phyloP scores from a whole-genome alignment of 2,329 filamentous ascomycete genomes.

The Fusarium secorum region DNA sequence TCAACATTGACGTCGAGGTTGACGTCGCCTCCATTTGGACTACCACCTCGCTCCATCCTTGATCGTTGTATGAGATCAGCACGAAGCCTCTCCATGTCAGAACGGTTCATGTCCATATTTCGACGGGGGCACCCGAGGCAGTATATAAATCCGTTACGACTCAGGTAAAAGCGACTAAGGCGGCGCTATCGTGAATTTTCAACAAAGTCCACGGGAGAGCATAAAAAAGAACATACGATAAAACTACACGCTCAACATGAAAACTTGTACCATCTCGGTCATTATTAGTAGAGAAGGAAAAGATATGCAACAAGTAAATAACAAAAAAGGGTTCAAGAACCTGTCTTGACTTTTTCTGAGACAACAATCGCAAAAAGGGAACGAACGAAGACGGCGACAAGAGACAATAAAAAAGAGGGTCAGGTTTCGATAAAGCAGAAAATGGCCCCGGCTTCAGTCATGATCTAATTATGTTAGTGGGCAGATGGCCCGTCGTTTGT shows the following conservation, averaged over 20 bases:
- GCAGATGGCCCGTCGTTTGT: slow-evolving; percentile 13
- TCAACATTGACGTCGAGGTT: slow-evolving; percentile 16
- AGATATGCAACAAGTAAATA: not conserved
- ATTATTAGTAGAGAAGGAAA: slow-evolving; percentile 18
- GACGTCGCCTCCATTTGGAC: slow-evolving; percentile 7
- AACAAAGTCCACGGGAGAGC: not conserved
- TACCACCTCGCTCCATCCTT: slow-evolving; percentile 39
- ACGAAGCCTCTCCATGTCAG: slow-evolving; percentile 46
- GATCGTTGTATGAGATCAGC: slow-evolving; percentile 46
- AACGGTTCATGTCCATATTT: slow-evolving; percentile 35
- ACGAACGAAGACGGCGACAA: slow-evolving; percentile 26
- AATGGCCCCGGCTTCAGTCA: slow-evolving; percentile 7
- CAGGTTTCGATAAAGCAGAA: slow-evolving; percentile 18
- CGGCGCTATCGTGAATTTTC: slow-evolving; percentile 26
- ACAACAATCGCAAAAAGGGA: slow-evolving; percentile 7
- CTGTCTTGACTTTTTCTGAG: slow-evolving; percentile 27
- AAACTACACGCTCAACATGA: slow-evolving; percentile 15
- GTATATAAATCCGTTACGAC: slow-evolving; percentile 21
- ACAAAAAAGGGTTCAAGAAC: slow-evolving; percentile 25
- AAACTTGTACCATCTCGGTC: slow-evolving; percentile 23
- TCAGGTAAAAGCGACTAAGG: slow-evolving; percentile 24
- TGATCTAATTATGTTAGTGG: slow-evolving; percentile 36
- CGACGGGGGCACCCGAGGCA: not conserved
- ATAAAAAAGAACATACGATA: slow-evolving; percentile 11
- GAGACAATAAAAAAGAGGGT: slow-evolving; percentile 36